Conservation (phyloP, 208 protist genomes). For the Crithidia bombi region DNA sequence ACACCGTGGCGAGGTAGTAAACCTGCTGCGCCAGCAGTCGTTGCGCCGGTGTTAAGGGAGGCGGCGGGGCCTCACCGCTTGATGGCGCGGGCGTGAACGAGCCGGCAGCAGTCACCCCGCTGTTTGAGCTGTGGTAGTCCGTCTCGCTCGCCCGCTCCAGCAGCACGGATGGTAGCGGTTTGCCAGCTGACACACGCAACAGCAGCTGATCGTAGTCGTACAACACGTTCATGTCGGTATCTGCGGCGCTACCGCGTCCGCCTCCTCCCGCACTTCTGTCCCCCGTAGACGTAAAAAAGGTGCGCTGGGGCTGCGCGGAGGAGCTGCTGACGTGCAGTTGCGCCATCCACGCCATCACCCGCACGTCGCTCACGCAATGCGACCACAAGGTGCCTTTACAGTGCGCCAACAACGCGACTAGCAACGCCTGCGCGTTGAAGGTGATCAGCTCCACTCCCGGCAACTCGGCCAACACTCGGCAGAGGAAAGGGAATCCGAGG, state of each 20-base stretch:
- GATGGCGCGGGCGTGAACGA: background rate
- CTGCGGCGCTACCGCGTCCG: background rate
- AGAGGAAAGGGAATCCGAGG: constrained; percentile 60
- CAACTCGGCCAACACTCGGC: constrained; percentile 65
- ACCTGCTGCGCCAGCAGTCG: constrained; percentile 68
- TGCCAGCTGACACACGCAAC: constrained; percentile 30
- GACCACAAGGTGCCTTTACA: constrained; percentile 54
- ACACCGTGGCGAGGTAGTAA: constrained; percentile 77
- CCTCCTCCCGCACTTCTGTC: too few relatives aligned
- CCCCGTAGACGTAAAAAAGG: background rate
- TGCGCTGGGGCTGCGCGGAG: background rate
- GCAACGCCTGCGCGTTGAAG: constrained; percentile 76
- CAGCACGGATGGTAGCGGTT: constrained; percentile 28
- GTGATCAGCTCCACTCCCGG: constrained; percentile 89
- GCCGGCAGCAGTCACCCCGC: background rate
- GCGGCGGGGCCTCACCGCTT: background rate
- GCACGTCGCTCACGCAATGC: constrained; percentile 82
- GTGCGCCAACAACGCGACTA: constrained; percentile 67
- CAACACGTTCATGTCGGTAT: constrained; percentile 28
- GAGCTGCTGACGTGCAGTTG: constrained; percentile 30
- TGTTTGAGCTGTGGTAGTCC: constrained; percentile 1
- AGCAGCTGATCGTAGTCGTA: constrained; percentile 39
- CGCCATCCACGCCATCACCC: constrained; percentile 87
- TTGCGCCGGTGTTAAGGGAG: constrained; percentile 32
- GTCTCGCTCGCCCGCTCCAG: constrained; percentile 15